These are phyloP conservation scores for Betula pendula DNA, from an alignment of 306 rosid genomes.

Conservation along the genomic window DNA sequence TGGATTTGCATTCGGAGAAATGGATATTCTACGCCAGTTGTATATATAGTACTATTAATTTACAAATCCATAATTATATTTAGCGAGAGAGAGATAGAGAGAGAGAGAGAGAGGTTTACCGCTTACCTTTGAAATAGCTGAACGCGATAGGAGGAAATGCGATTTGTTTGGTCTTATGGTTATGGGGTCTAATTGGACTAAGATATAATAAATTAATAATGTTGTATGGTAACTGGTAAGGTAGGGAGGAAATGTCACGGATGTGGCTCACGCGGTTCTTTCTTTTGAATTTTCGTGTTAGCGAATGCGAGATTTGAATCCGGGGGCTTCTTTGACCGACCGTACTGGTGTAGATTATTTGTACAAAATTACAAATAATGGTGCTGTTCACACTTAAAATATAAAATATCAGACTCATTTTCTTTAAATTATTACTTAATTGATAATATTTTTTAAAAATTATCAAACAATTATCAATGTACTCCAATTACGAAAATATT, in stretches of 20 bases:
- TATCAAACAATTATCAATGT: no score
- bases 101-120: neutral
- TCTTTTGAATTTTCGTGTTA: neutral
- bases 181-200: neutral
- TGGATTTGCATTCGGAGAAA: conserved; percentile 31
- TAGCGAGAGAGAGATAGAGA: neutral
- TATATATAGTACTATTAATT: no score
- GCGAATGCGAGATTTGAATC: neutral
- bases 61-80: neutral
- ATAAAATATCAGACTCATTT: no score
- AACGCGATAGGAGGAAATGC: neutral
- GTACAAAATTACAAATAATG: no score
- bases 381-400: no score
- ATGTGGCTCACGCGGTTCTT: conserved; percentile 18
- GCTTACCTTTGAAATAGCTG: no score
- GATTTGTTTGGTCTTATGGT: neutral
- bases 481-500: no score
- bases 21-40: no score
- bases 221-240: no score
- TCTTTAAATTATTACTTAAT: no score
- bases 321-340: neutral
- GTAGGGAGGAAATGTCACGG: neutral
- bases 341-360: no score
- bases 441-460: no score
- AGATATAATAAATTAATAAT: neutral